Percentiles rank a stretch among this genome's conserved stretches.
Evolutionary conservation across 305 asterid genomes (phyloP).

Genomic region (Fraxinus albicans): DNA sequence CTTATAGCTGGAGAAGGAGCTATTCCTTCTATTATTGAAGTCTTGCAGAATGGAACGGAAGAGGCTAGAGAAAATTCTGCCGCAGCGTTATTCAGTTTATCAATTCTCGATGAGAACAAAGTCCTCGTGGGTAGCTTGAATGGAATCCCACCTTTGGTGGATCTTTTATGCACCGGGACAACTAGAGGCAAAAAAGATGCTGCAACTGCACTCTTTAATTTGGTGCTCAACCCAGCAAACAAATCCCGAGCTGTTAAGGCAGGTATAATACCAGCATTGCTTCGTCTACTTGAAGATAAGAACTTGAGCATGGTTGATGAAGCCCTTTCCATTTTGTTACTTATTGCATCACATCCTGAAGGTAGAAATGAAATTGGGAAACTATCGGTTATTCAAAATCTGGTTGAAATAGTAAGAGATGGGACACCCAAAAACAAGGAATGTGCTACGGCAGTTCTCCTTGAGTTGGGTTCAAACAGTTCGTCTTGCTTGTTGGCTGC

Average conservation of each 20-base stretch:
- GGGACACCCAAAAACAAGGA: constrained; percentile 59
- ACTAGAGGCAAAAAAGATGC: constrained; percentile 53
- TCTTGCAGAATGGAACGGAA: constrained; percentile 49
- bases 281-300: constrained; percentile 43
- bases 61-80: constrained; percentile 89
- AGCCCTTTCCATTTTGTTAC: constrained; percentile 45
- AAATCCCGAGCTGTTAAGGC: constrained; percentile 46
- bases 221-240: constrained; percentile 43
- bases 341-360: constrained; percentile 45
- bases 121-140: constrained; percentile 50
- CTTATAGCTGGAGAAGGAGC: constrained; percentile 70
- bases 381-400: constrained; percentile 33
- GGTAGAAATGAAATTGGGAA: constrained; percentile 45
- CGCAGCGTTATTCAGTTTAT: constrained; percentile 77
- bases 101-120: constrained; percentile 76
- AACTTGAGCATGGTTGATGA: constrained; percentile 53
- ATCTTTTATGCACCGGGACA: constrained; percentile 43
- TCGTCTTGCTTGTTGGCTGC: constrained; percentile 48
- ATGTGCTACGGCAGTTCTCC: constrained; percentile 52
- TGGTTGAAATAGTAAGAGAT: constrained; percentile 44
- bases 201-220: constrained; percentile 52
- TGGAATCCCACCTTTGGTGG: constrained; percentile 61
- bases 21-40: constrained; percentile 60
- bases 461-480: constrained; percentile 45
- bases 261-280: constrained; percentile 46